Conservation (phyloP, 148 eudicot species). For the Nepenthes mirabilis region DNA sequence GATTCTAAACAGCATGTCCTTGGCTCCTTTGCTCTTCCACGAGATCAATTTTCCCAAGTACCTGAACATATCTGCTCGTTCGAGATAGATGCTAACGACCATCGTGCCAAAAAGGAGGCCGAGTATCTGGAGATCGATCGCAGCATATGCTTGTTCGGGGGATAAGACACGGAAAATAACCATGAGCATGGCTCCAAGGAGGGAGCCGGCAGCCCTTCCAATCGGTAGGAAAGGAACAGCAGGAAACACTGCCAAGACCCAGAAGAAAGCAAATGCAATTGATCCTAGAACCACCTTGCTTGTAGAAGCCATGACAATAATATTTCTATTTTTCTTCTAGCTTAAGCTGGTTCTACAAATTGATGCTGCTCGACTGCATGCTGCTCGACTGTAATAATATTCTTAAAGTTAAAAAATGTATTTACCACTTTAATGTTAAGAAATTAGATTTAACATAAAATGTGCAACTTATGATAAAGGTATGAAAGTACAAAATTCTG, state of each 20-base stretch:
- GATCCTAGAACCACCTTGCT: conserved; percentile 43
- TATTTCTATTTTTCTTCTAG: neutral
- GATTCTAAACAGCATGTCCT: conserved; percentile 46
- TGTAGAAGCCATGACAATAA: conserved; percentile 46
- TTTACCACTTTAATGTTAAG: no score
- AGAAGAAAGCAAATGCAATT: conserved; percentile 50
- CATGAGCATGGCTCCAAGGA: conserved; percentile 61
- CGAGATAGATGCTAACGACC: conserved; percentile 60
- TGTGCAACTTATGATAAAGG: no score
- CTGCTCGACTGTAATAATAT: no score
- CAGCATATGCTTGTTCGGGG: conserved; percentile 47
- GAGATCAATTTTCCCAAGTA: conserved; percentile 45
- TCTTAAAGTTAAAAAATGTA: no score
- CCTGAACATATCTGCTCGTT: conserved; percentile 53
- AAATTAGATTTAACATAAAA: no score
- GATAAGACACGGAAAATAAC: conserved; percentile 41
- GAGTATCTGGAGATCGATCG: conserved; percentile 56
- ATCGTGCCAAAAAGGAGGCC: conserved; percentile 62
- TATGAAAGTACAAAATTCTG: no score
- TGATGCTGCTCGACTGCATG: no score
- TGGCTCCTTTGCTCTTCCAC: conserved; percentile 46
- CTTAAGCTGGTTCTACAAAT: no score
- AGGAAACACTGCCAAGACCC: conserved; percentile 67
- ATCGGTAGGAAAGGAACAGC: conserved; percentile 55
- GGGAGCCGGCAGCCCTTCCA: conserved; percentile 64